Evolutionary conservation across 2,329 filamentous ascomycete species (phyloP).

Genomic region (Diplodia sapinea): DNA sequence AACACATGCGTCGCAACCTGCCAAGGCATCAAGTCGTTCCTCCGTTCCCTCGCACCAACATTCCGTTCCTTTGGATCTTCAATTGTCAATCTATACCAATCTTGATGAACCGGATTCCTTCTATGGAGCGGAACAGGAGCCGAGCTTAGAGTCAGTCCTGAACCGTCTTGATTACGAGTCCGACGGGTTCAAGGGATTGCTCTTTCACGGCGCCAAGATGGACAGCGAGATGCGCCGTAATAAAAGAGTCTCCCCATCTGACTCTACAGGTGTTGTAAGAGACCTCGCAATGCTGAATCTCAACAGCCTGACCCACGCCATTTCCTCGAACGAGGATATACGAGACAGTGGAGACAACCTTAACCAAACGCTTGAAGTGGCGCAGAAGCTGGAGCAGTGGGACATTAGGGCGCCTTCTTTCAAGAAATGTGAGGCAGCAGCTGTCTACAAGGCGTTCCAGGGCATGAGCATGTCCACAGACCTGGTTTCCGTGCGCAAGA

Average conservation of each 20-base stretch:
- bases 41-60: constrained; percentile 57
- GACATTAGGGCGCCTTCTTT: constrained; percentile 76
- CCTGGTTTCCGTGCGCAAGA: constrained; percentile 58
- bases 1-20: constrained; percentile 64
- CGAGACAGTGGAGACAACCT: constrained; percentile 63
- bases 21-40: constrained; percentile 66
- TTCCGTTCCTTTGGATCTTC: constrained; percentile 64
- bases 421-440: constrained; percentile 63
- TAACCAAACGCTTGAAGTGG: constrained; percentile 78
- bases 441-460: constrained; percentile 81
- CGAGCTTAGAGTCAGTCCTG: constrained; percentile 78
- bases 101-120: constrained; percentile 96
- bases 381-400: constrained; percentile 87
- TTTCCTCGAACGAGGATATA: constrained; percentile 72
- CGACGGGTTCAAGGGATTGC: constrained; percentile 82
- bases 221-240: constrained; percentile 78
- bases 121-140: constrained; percentile 83
- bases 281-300: constrained; percentile 82
- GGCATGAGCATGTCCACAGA: constrained; percentile 72
- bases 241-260: constrained; percentile 61
- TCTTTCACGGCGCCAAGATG: constrained; percentile 88
- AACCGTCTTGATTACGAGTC: constrained; percentile 87
- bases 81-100: constrained; percentile 85
- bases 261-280: constrained; percentile 73
- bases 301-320: constrained; percentile 80